phyloP scores from a whole-genome alignment of 495 filamentous ascomycete species.

The Trichoderma erinaceum region DNA sequence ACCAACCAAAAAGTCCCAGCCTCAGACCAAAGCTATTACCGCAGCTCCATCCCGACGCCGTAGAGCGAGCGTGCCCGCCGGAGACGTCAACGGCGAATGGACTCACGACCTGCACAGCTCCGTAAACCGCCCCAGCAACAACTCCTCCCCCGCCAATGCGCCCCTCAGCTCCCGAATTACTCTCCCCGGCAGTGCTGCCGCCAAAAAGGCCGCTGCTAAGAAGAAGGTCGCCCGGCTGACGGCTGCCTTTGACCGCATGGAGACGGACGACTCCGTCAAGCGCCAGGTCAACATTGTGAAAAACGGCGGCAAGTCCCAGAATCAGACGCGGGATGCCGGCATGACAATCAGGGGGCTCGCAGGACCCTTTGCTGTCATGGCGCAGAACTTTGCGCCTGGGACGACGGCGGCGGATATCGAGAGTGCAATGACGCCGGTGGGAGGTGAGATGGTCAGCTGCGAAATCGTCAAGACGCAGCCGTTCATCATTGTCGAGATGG shows the following conservation, averaged over 20 bases:
- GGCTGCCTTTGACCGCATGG: constrained; percentile 16
- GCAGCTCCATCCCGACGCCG: constrained; percentile 1
- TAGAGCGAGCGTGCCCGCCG: constrained; percentile 21
- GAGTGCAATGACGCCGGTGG: constrained; percentile 67
- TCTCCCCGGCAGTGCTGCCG: constrained; percentile 27
- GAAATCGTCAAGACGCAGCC: constrained; percentile 63
- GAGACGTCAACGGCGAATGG: constrained; percentile 52
- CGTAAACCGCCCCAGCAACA: constrained; percentile 26
- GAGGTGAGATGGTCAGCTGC: constrained; percentile 66
- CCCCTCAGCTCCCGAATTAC: constrained; percentile 39
- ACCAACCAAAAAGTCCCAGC: neutral
- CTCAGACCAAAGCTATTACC: neutral
- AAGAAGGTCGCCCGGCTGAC: constrained; percentile 22
- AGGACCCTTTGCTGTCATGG: constrained; percentile 76
- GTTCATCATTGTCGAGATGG: constrained; percentile 78
- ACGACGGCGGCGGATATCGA: constrained; percentile 95
- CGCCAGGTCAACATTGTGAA: constrained; percentile 25
- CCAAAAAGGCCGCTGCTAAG: constrained; percentile 18
- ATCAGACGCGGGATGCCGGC: constrained; percentile 39
- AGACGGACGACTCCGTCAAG: constrained; percentile 21
- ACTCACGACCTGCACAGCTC: constrained; percentile 48
- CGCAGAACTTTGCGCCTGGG: constrained; percentile 83
- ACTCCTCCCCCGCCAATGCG: neutral
- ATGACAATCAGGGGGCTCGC: constrained; percentile 76
- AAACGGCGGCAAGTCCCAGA: constrained; percentile 27